Base-by-base conservation (phyloP, 257 asterid genomes). In the Rhazya stricta region DNA sequence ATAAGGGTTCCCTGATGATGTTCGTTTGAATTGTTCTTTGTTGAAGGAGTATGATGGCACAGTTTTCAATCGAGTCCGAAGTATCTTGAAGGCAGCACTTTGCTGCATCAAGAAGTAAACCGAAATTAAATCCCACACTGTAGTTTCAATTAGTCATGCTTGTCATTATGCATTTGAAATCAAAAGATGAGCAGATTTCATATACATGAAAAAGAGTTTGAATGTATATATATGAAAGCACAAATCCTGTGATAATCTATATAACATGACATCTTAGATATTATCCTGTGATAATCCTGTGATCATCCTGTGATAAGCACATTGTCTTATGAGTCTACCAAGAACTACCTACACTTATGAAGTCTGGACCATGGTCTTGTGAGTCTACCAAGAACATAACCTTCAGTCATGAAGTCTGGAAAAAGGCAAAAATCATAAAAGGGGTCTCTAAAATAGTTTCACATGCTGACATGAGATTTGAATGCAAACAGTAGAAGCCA, bases 61-160 rank as follows among this genome's bases (percentile, higher is more conserved):
- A 27, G 99, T 91, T 83, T 91, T 91, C 78, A 96, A 79, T 45
- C 98, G 89, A 69, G 98, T 95, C 76, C 92, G 85, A 41, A 95
- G 94, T 79, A 93, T 85, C 89, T 91, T 95, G 88, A 95, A 95
- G 73, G 99, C 98, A 78, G 89, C 82, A 81, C 98, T 89, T 95
- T 92, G 99, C 99, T 95, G 94, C 86, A 95, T 57, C 75, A 76
- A 75, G 32, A 69, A 41, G 68, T 39, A 71, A 74, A 74, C 19
- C 27, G 18, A 41, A 63, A 50, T 36, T 25, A 46, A 18, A 51
- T 51, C 58, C 9, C 1, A 51, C 1, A 51, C 58, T 3, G 58
- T 50, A 34, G 34, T 36, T 54, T 25, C 53, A 72, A 36, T 39
- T 29, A 72, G 19, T 23, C 46, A 16, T 48, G 11, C 36, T 32